Evolutionary conservation across 768 basidiomycete species (phyloP).

Genomic region (Naganishia vaughanmartiniae): DNA sequence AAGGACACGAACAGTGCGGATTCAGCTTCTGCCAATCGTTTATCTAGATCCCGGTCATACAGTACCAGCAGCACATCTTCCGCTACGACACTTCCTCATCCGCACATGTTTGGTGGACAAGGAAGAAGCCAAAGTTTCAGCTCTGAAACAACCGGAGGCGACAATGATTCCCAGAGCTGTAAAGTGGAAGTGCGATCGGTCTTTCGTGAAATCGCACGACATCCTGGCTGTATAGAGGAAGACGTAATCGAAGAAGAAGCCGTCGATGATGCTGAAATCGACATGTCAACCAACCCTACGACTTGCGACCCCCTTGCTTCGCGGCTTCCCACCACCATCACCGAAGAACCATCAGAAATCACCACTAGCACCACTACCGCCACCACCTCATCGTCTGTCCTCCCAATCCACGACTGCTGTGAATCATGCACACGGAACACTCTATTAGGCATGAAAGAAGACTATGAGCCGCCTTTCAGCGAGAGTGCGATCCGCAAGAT

Average conservation of each 20-base stretch:
- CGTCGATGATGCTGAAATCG: background rate
- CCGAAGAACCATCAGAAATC: too few relatives aligned
- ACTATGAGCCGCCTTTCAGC: slow-evolving; percentile 17
- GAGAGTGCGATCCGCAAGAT: slow-evolving; percentile 20
- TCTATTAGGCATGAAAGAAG: slow-evolving; percentile 8
- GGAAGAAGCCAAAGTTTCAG: background rate
- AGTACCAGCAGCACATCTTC: background rate
- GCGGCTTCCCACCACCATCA: background rate
- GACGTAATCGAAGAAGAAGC: slow-evolving; percentile 14
- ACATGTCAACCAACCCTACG: background rate
- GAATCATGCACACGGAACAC: slow-evolving; percentile 13
- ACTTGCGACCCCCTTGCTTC: background rate
- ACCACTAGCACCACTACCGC: too few relatives aligned
- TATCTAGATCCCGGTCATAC: background rate
- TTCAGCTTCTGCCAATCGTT: too few relatives aligned
- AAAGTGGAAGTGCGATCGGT: background rate
- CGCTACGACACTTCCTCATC: background rate
- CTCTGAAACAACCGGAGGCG: background rate
- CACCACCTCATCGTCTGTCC: background rate
- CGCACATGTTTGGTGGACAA: background rate
- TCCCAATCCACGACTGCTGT: slow-evolving; percentile 22
- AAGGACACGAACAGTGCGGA: background rate
- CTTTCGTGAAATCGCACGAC: background rate
- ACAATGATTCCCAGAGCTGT: background rate
- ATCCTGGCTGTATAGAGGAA: slow-evolving; percentile 19